Base-by-base conservation (phyloP, 2,329 filamentous ascomycete genomes). In the Phaeophleospora eucalypticola region DNA sequence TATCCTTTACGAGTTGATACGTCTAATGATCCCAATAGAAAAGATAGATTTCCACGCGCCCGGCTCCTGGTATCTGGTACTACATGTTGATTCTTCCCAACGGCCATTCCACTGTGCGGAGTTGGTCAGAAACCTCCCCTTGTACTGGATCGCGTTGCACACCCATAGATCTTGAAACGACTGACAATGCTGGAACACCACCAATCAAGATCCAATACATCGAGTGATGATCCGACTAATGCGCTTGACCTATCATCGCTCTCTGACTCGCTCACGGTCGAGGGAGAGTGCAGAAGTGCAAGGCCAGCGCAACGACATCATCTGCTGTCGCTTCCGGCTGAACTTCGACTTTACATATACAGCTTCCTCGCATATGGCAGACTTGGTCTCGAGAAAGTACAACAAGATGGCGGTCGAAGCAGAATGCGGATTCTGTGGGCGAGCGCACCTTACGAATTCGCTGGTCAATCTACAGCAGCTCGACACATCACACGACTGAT, bases 321-420 rank as follows among this genome's bases (percentile, higher is more conserved):
- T n/a, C n/a, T 52, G 18, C 21, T 45, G 17, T 27, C 36, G 8
- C 38, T 54, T 2, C 49, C 46, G n/a, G 34, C 42, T 4, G 49
- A 48, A 36, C 41, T 59, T 17, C 45, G 54, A 20, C 41, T 56
- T 2, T 48, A 44, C 10, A 49, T 56, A 20, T 56, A 51, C 29
- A 36, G 21, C 16, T 19, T 49, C 15, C 48, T 42, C 29, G 27
- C 27, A 3, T n/a, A 42, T 9, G 6, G 4, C 4, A 21, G 27
- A n/a, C 32, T 38, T 18, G 32, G 37, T 20, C 19, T n/a, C 19
- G 16, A 16, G 9, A 35, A 36, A 42, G 38, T 47, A 3, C 24
- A 19, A 7, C 16, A 4, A 3, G 10, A 18, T 17, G 44, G 29
- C 19, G 37, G 44, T 10, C 33, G 41, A 10, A 44, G 18, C 14